phyloP scores from a whole-genome alignment of 2,329 filamentous ascomycete genomes.

The Phialophora expanda region DNA sequence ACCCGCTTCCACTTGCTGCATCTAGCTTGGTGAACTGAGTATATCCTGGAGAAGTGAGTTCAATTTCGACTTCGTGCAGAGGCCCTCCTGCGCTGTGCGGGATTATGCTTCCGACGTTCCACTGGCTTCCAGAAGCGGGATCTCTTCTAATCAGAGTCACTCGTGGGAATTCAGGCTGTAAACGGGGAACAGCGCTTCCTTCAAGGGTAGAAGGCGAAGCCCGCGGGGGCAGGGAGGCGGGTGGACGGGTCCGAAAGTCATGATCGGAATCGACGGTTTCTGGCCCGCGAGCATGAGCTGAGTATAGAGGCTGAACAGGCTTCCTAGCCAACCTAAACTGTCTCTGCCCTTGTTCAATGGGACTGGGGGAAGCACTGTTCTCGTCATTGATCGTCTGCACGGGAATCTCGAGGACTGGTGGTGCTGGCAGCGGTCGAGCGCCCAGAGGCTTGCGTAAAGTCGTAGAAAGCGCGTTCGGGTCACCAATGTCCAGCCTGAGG shows the following conservation, averaged over 20 bases:
- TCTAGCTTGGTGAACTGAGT: conserved; percentile 56
- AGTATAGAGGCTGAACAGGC: conserved; percentile 20
- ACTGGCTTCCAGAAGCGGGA: conserved; percentile 70
- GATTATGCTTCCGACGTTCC: conserved; percentile 73
- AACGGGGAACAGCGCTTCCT: not conserved
- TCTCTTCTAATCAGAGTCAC: conserved; percentile 74
- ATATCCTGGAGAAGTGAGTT: conserved; percentile 66
- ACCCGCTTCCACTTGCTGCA: conserved; percentile 29
- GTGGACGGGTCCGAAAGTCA: not conserved
- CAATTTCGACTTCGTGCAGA: conserved; percentile 52
- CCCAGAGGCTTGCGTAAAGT: conserved; percentile 33
- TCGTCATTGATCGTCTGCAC: not conserved
- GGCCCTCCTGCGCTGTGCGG: conserved; percentile 39
- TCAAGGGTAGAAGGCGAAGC: not conserved
- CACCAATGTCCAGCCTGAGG: conserved; percentile 27
- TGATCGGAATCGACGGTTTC: not conserved
- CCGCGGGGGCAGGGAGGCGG: not conserved
- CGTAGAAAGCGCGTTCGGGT: conserved; percentile 1
- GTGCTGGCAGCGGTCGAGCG: conserved; percentile 27
- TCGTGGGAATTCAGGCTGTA: conserved; percentile 21
- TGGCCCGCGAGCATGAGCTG: not conserved
- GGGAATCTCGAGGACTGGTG: conserved; percentile 8
- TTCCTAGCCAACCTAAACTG: conserved; percentile 28
- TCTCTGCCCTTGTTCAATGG: conserved; percentile 12
- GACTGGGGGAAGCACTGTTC: conserved; percentile 2